phyloP scores from a whole-genome alignment of 2,329 filamentous ascomycete species.

The Neurospora sp. region DNA sequence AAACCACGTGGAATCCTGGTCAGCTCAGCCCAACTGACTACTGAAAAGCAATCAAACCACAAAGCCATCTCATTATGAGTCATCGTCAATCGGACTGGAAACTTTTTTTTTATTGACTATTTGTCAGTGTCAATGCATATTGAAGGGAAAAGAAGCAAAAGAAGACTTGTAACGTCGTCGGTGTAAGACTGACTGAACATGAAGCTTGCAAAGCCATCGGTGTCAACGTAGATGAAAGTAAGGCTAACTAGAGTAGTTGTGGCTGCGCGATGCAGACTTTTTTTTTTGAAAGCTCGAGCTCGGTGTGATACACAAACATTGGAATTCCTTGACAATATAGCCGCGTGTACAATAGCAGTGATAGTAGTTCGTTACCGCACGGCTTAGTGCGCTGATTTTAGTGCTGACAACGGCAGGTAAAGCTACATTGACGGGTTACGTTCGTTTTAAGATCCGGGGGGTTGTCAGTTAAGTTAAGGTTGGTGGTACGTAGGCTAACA shows the following conservation, averaged over 20 bases:
- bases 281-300: too few relatives aligned
- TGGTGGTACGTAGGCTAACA: not conserved
- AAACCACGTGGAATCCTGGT: not conserved
- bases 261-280: not conserved
- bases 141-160: not conserved
- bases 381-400: not conserved
- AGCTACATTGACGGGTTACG: not conserved
- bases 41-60: not conserved
- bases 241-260: not conserved
- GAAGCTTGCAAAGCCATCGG: not conserved
- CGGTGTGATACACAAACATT: not conserved
- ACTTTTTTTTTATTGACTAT: not conserved
- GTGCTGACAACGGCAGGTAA: not conserved
- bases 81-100: not conserved
- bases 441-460: not conserved
- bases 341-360: not conserved
- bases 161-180: not conserved
- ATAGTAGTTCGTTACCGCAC: not conserved
- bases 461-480: not conserved
- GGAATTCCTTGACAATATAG: not conserved
- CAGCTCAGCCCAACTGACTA: not conserved
- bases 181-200: not conserved
- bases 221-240: not conserved
- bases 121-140: not conserved
- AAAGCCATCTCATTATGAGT: not conserved